Evolutionary conservation across 129 eudicot species (phyloP), one percentile per base, ranked within the genome.

Genomic region (Pittosporum tobira): DNA sequence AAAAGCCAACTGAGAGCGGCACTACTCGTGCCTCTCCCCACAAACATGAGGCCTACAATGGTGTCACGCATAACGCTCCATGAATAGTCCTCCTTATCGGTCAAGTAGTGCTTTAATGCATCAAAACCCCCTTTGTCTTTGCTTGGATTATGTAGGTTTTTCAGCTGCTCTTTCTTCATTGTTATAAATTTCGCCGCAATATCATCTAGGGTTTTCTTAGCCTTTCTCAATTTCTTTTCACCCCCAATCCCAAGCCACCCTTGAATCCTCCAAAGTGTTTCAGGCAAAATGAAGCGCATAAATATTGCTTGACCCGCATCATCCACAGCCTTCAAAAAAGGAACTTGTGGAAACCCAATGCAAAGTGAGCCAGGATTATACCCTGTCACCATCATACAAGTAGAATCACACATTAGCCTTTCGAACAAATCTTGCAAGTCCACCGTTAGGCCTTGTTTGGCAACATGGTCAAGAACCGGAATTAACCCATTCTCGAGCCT

Each of bases 381-480:
- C n/a, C 79, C 81, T 0, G 75, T 46, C 12, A 73, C 64, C 59
- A 74, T n/a, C 26, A 57, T 47, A 45, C 69, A 71, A 20, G 75
- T 62, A 0, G 63, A 34, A 24, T 79, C 84, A 47, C 74, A 57
- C 62, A 47, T 55, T 24, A 64, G 71, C 69, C 87, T 69, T 18
- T 64, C 72, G 48, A 81, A 76, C 53, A 72, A 3, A 26, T 55
- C 71, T 40, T 79, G 84, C 77, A 79, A 70, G 50, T 79, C 81
- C 19, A 79, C 53, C 22, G 44, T 62, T 4, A 7, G 46, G 21
- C 65, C 58, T 1, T 50, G 48, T 19, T 12, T 7, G 10, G 50
- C 52, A 38, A 49, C 10, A 18, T 65, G 66, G 11, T 75, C 77
- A 20, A 79, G 74, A 24, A 70, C 24, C 5, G 56, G 69, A 20